A percentile compares a stretch with the other conserved stretches of the same genome.
phyloP scores from a whole-genome alignment of 2,329 filamentous ascomycete genomes.

The Ustulina deusta region DNA sequence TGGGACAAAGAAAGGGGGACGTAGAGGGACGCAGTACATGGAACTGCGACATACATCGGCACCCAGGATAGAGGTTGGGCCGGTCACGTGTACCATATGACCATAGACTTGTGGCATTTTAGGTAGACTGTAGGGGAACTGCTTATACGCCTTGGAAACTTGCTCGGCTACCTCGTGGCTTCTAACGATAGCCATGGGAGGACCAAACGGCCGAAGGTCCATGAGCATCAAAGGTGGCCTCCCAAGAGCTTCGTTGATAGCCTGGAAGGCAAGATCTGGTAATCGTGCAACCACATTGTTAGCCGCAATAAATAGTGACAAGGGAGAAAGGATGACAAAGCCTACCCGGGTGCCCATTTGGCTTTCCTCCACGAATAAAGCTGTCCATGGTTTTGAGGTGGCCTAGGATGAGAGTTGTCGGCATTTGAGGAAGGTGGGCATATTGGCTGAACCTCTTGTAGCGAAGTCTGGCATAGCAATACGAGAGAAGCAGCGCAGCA shows the following conservation, averaged over 20 bases:
- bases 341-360: constrained; percentile 33
- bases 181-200: constrained; percentile 49
- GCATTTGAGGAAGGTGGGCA: constrained; percentile 35
- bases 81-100: constrained; percentile 29
- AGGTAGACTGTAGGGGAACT: constrained; percentile 42
- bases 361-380: constrained; percentile 19
- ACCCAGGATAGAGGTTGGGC: constrained; percentile 20
- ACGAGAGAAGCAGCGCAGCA: constrained; percentile 10
- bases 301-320: neutral
- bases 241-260: constrained; percentile 49
- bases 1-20: too few relatives aligned
- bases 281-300: neutral
- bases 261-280: constrained; percentile 35
- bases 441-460: constrained; percentile 35
- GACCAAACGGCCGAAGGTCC: constrained; percentile 52
- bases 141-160: constrained; percentile 46
- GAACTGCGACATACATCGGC: constrained; percentile 23
- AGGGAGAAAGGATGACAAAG: neutral
- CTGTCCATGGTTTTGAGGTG: constrained; percentile 32
- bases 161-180: constrained; percentile 7
- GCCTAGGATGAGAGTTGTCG: constrained; percentile 24
- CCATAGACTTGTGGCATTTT: constrained; percentile 45
- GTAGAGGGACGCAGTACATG: too few relatives aligned
- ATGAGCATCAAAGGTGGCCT: constrained; percentile 51
- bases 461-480: constrained; percentile 24